Base-by-base conservation (phyloP, 1,139 yeast species). In the Groenewaldozyma sp. region DNA sequence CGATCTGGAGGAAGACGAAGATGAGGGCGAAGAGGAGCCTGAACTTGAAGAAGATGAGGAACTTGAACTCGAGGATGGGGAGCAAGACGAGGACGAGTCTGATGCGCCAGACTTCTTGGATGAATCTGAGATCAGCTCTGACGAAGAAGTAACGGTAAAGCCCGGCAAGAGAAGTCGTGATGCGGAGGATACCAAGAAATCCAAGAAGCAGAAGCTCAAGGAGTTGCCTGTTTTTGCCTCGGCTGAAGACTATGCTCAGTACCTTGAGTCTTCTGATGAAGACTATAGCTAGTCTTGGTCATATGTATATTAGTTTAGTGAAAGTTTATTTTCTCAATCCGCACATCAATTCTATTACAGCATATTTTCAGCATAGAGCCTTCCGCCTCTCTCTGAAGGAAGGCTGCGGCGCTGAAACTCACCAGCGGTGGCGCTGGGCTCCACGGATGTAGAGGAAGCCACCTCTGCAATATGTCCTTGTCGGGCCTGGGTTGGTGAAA, bases 181-280 rank as follows among this genome's bases (percentile, higher is more conserved):
- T 64, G 46, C 48, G 48, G 20, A 35, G 27, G 44, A 44, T 5
- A 44, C 42, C 2, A 60, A 60, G 50, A 71, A 68, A 51, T 59
- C 69, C 29, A 79, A 78, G 68, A 76, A 70, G 57, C 64, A 69
- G 48, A 80, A 76, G 61, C 64, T 81, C 54, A 78, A 73, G 56
- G 76, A 73, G 43, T 65, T 88, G 48, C 96, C 97, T 17, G 72
- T 78, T 17, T 88, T 86, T 66, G 97, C 95, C 2, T 79, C 93
- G 36, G 94, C 78, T 7, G 95, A 83, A 35, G 95, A 86, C 49
- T 88, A 87, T 59, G 81, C 94, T 18, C 69, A 81, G 56, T 81
- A 80, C 54, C 65, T 84, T 59, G 70, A 73, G 36, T 78, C 56
- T 7, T 52, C 52, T 27, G 57, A 55, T 35, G 41, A 38, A 18